These are phyloP conservation scores for Cadophora sp. DNA, from an alignment of 2,329 filamentous ascomycete genomes.

Conservation along the genomic window DNA sequence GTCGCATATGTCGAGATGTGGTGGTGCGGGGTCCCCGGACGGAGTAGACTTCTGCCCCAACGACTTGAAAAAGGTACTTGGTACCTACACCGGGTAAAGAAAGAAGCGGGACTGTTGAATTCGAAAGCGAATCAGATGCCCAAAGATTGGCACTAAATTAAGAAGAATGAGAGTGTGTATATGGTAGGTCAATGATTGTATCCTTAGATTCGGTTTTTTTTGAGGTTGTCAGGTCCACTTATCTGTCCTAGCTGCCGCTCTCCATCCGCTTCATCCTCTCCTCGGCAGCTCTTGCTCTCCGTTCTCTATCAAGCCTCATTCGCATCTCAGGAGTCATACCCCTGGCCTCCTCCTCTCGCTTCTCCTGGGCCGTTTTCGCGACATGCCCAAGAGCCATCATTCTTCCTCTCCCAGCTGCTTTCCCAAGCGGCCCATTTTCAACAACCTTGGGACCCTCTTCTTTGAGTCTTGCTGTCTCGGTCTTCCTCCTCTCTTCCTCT, in stretches of 20 bases:
- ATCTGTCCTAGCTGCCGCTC: slow-evolving; percentile 4
- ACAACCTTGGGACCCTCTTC: slow-evolving; percentile 67
- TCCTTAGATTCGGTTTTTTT: too few relatives aligned
- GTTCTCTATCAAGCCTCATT: slow-evolving; percentile 83
- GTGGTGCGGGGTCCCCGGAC: too few relatives aligned
- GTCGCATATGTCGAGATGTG: too few relatives aligned
- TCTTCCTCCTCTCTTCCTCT: slow-evolving; percentile 73
- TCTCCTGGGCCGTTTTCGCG: slow-evolving; percentile 79
- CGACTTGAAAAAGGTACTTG: too few relatives aligned
- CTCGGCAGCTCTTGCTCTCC: slow-evolving; percentile 89
- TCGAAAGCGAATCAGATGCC: too few relatives aligned
- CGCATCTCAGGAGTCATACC: slow-evolving; percentile 89
- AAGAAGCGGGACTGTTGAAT: too few relatives aligned
- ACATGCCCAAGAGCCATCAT: slow-evolving; percentile 60
- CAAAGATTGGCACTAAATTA: too few relatives aligned
- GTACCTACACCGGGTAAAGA: too few relatives aligned
- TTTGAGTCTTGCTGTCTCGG: slow-evolving; percentile 76
- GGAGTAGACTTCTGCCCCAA: too few relatives aligned
- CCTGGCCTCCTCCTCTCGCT: slow-evolving; percentile 80
- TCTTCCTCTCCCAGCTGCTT: slow-evolving; percentile 55
- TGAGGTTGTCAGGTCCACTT: too few relatives aligned
- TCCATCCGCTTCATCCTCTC: slow-evolving; percentile 69
- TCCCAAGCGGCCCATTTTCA: slow-evolving; percentile 47
- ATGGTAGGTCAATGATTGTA: too few relatives aligned
- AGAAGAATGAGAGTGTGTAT: too few relatives aligned